phyloP scores from a whole-genome alignment of 306 rosid genomes.

The Sophora flavescens region DNA sequence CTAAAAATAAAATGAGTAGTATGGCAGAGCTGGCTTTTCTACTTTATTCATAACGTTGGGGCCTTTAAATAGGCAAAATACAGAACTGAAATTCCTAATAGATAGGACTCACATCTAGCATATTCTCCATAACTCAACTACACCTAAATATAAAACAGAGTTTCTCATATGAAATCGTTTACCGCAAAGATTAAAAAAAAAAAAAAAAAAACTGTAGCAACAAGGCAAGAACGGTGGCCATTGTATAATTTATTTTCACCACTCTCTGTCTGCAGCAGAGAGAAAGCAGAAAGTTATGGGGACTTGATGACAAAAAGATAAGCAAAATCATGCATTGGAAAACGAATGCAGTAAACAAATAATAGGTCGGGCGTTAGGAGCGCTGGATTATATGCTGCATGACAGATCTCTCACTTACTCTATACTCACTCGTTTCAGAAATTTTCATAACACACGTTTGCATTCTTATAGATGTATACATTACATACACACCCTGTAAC shows the following conservation, averaged over 20 bases:
- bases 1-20: too few relatives aligned
- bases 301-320: constrained; percentile 37
- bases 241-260: constrained; percentile 32
- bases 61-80: too few relatives aligned
- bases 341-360: constrained; percentile 44
- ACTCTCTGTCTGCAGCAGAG: constrained; percentile 42
- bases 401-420: background rate
- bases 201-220: background rate
- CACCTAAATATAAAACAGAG: too few relatives aligned
- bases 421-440: background rate
- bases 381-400: constrained; percentile 20
- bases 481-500: background rate
- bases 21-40: too few relatives aligned
- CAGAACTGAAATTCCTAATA: too few relatives aligned
- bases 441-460: background rate
- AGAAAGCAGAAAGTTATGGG: constrained; percentile 49
- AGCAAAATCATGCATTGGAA: constrained; percentile 49
- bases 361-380: constrained; percentile 50
- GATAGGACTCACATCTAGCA: too few relatives aligned
- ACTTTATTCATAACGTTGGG: too few relatives aligned
- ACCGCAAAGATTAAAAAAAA: too few relatives aligned
- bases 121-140: too few relatives aligned
- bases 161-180: too few relatives aligned
- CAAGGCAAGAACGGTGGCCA: background rate
- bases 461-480: background rate